Conservation (phyloP, 306 rosid genomes). For the Oemleria cerasiformis region DNA sequence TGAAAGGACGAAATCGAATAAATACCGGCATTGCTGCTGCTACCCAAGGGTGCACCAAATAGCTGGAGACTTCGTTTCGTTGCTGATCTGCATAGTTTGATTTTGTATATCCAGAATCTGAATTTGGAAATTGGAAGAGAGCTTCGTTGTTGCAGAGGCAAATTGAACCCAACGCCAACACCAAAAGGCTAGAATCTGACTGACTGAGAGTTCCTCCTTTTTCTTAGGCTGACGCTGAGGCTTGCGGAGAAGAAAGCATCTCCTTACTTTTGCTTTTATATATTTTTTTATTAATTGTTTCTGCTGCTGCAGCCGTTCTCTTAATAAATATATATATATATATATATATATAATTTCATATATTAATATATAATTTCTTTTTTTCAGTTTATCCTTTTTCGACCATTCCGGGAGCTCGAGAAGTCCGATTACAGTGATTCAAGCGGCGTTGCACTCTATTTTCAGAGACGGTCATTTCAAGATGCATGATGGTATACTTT, state of each 20-base stretch:
- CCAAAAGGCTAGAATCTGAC: neutral
- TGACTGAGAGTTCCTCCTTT: neutral
- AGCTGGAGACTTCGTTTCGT: constrained; percentile 51
- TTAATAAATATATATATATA: too few relatives aligned
- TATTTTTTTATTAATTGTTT: too few relatives aligned
- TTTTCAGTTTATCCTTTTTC: too few relatives aligned
- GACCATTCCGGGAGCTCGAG: too few relatives aligned
- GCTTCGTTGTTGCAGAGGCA: neutral
- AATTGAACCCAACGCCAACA: neutral
- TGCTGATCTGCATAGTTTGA: constrained; percentile 64
- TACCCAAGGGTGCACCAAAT: constrained; percentile 21
- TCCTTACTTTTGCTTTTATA: too few relatives aligned
- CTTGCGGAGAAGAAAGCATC: neutral
- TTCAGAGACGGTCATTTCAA: too few relatives aligned
- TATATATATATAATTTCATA: too few relatives aligned
- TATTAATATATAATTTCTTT: too few relatives aligned
- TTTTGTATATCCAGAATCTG: neutral
- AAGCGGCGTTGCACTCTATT: too few relatives aligned
- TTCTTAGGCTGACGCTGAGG: neutral
- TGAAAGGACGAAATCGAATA: constrained; percentile 35
- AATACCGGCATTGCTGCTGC: constrained; percentile 7
- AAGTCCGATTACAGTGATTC: too few relatives aligned
- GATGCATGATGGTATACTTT: too few relatives aligned
- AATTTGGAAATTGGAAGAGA: constrained; percentile 1
- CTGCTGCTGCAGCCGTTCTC: too few relatives aligned